These are phyloP conservation scores for Creolimax fragrantissima DNA, from an alignment of 78 protist species.

Conservation along the genomic window DNA sequence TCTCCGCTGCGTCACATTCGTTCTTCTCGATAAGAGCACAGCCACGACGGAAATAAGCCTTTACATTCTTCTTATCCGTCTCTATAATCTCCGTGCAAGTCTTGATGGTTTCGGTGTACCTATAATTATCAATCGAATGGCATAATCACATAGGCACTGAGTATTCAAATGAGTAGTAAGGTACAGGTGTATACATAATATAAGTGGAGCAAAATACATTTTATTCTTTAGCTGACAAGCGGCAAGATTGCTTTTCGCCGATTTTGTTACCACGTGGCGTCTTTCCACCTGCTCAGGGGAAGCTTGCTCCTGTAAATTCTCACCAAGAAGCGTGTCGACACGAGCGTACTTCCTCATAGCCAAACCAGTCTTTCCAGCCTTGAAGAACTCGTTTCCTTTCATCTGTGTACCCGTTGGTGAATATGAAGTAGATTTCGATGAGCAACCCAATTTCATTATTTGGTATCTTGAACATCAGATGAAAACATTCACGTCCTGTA, in stretches of 20 bases:
- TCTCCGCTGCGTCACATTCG: background rate
- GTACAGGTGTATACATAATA: background rate
- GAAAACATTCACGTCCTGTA: too few relatives aligned
- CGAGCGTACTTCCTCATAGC: background rate
- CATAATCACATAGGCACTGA: background rate
- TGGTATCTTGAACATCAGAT: too few relatives aligned
- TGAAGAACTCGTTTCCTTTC: background rate
- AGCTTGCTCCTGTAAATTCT: background rate
- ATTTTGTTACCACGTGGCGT: background rate
- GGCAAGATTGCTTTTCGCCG: background rate
- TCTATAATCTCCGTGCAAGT: background rate
- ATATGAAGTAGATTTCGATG: too few relatives aligned
- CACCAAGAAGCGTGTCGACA: background rate
- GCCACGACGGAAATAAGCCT: background rate
- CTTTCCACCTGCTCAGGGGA: background rate
- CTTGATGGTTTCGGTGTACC: background rate
- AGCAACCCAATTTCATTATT: too few relatives aligned
- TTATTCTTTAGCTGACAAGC: background rate
- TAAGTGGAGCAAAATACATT: background rate
- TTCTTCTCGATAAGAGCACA: background rate
- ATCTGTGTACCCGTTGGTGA: too few relatives aligned
- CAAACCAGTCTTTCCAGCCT: background rate
- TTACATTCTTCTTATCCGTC: background rate
- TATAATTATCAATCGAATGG: background rate
- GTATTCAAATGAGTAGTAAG: background rate